Evolutionary conservation across 306 rosid species (phyloP), one percentile per base, ranked within the genome.

Genomic region (Neltuma alba): DNA sequence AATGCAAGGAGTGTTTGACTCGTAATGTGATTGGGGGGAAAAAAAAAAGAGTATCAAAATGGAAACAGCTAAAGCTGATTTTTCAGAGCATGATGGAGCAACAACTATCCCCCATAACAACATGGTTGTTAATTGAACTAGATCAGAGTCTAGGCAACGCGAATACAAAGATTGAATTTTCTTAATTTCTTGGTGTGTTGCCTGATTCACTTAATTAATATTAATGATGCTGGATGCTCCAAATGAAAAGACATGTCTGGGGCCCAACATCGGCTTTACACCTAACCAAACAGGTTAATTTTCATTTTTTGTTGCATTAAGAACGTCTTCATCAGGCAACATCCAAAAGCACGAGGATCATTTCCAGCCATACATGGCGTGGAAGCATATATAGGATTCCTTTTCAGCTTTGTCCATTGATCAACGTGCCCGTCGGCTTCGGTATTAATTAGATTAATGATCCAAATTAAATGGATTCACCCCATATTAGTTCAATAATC

Each of bases 21-120:
- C 3, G 23, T 31, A 23, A 41, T 45, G 64, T 76, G 42, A 13
- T 34, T n/a, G 9, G 13, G 65, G 2, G 6, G 20, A 7, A 28
- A 9, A 64, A 8, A 10, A 3, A 34, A 47, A 1, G 64, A 12
- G 4, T 33, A 14, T 25, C 23, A 45, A 44, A 62, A 25, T n/a
- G 12, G 27, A 9, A 13, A 25, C 74, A 76, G 50, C 80, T 44
- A 47, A 42, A 64, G 37, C 9, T 47, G n/a, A 76, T 62, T 65
- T 58, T 42, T n/a, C 21, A 12, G 44, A 76, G 48, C 16, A 47
- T 8, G 80, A 65, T 13, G 21, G 3, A 40, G 42, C 62, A 64
- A 27, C 73, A 12, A 47, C 73, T 27, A 4, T 7, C 5, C 34
- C 18, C 18, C 33, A 18, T 23, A 64, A 30, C 18, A 21, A 54